Evolutionary conservation across 1,284 basidiomycete species (phyloP), one percentile per base, ranked within the genome.

Genomic region (Takashimella koratensis): DNA sequence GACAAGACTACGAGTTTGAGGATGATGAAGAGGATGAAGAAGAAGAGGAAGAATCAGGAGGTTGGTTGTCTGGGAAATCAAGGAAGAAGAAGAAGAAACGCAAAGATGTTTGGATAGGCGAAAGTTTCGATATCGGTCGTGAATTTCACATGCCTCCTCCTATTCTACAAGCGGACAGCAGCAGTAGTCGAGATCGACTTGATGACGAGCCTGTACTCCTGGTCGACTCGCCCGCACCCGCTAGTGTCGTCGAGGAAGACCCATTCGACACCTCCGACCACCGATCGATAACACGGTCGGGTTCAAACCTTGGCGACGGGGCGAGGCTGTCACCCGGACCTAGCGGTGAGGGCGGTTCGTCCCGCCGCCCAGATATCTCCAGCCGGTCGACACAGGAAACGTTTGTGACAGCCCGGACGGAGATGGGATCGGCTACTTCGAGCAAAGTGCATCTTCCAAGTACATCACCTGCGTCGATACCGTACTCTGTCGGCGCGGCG

Each of bases 51-150:
- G 19, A 13, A 4, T 11, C 20, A n/a, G 21, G 25, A 10, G 39
- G 13, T 10, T 5, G 47, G 41, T 22, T 26, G 24, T 23, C 23
- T 43, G 8, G 16, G 25, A 43, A 30, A 54, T 41, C 30, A 41
- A 47, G 52, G 30, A 53, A 53, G 19, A 45, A 47, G 23, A 51
- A 49, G 36, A 53, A 54, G 44, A 58, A 60, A 30, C 16, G 23
- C 6, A 63, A 64, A 39, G 54, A 68, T 47, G 56, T 65, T 1
- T 74, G 71, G 71, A 49, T 68, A 39, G 72, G 72, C 23, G 65
- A 69, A 46, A 71, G 70, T 24, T 74, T 74, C 50, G 70, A 73
- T 52, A 71, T 74, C 41, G 72, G 72, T 2, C 52, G 62, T 49
- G 72, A 74, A 53, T 74, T 72, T 51, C 25, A 57, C 36, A 43